Percentiles rank a stretch among this genome's conserved stretches.
Conservation (phyloP, 257 asterid species). For the Mitragyna speciosa region DNA sequence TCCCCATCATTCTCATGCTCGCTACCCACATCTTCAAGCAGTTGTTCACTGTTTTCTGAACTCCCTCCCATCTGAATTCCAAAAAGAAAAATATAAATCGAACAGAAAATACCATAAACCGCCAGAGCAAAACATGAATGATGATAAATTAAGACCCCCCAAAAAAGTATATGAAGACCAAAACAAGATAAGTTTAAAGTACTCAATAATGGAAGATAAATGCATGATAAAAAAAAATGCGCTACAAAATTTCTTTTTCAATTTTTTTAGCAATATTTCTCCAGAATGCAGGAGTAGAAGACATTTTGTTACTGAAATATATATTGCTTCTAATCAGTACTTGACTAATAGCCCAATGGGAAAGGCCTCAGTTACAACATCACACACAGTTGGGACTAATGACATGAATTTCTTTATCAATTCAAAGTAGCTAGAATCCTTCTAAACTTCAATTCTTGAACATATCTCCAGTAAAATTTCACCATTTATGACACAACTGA, state of each 20-base stretch:
- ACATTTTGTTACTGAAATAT: no score
- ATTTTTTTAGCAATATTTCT: no score
- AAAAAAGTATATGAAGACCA: no score
- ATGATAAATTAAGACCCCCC: not conserved
- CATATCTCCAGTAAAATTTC: not conserved
- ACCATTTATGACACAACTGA: not conserved
- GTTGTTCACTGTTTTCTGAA: conserved; percentile 29
- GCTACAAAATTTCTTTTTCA: no score
- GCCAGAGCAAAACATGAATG: not conserved
- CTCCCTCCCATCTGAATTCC: conserved; percentile 31
- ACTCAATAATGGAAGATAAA: no score
- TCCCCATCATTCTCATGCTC: conserved; percentile 24
- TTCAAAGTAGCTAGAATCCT: not conserved
- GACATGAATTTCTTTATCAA: not conserved
- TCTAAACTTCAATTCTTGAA: not conserved
- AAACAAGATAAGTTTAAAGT: no score
- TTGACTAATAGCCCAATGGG: no score
- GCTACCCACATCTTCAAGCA: conserved; percentile 29
- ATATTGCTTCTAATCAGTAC: not conserved
- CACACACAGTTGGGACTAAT: not conserved
- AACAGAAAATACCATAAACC: not conserved
- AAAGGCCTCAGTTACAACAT: not conserved
- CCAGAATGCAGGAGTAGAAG: no score
- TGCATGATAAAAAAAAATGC: no score
- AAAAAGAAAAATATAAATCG: not conserved